Evolutionary conservation across 1,284 basidiomycete genomes (phyloP).

Genomic region (Ganoderma meredithae): DNA sequence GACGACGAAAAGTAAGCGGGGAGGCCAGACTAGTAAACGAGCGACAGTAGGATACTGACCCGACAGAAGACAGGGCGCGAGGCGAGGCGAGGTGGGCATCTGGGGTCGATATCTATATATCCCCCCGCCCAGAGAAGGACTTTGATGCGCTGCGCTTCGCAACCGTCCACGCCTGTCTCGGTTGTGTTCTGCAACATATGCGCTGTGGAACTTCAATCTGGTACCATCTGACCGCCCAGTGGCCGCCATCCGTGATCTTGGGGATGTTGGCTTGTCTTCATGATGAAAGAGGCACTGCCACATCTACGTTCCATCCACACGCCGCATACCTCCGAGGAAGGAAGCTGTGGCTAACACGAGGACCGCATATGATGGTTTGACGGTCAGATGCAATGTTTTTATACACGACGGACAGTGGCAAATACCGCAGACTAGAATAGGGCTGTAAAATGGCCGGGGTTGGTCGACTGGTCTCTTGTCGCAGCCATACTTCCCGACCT

Average conservation of each 20-base stretch:
- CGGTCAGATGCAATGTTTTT: no score
- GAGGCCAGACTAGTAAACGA: conserved; percentile 18
- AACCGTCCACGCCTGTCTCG: conserved; percentile 11
- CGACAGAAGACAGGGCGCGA: conserved; percentile 19
- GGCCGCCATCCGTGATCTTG: neutral
- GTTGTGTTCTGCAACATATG: neutral
- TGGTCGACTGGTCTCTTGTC: no score
- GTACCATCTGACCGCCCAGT: neutral
- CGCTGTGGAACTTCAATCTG: neutral
- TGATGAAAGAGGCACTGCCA: conserved; percentile 4
- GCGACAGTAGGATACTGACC: conserved; percentile 15
- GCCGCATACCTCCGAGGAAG: neutral
- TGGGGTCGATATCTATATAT: conserved; percentile 16
- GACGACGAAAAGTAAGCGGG: neutral
- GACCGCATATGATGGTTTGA: no score
- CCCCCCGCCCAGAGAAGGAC: conserved; percentile 6
- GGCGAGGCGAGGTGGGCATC: conserved; percentile 1
- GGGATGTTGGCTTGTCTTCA: neutral
- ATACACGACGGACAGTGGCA: no score
- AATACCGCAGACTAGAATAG: no score
- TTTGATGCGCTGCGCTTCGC: conserved; percentile 29
- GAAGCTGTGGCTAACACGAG: neutral
- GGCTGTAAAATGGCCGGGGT: no score
- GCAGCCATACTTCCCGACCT: no score
- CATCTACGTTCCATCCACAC: neutral